Evolutionary conservation across 2,329 filamentous ascomycete genomes (phyloP), one percentile per base, ranked within the genome.

Genomic region (Zasmidium citrigriseum): DNA sequence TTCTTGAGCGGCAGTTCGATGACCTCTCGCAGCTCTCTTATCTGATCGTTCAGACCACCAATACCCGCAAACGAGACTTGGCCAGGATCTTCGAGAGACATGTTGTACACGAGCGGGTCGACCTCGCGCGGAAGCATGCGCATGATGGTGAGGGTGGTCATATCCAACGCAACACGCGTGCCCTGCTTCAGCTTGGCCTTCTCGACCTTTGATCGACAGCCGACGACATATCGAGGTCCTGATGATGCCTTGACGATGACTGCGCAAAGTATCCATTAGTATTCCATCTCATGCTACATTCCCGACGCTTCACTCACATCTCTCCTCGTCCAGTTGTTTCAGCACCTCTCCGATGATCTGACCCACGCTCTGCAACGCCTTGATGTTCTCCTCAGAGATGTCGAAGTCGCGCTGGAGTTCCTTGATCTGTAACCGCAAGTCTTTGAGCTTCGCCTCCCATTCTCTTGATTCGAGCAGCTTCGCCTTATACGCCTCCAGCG

Each of bases 141-240:
- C 95, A 99, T 99, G 78, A 99, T 99, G 61, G 95, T 99, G 68
- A 99, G 89, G 20, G 95, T 99, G 52, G 95, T 99, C 95, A 99
- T 99, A 73, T 99, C 95, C 60, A 99, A 88, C 29, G 95, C 93
- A 55, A 99, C 95, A 72, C 95, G 91, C 24, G 93, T 97, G 70
- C 96, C 96, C 79, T 99, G 95, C 85, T 98, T 99, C 74, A 99
- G 82, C 83, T 97, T 98, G 63, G 83, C 81, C 81, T 96, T 97
- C 82, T 99, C 95, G 72, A 99, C 95, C 79, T 99, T 99, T 63
- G 93, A 97, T 71, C 95, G 89, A 82, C 95, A 99, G 59, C 95
- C 95, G 68, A 99, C 95, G 59, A 99, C 96, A 79, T 99, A 99
- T 81, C 95, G 86, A 60, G 95, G 95, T 23, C 95, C 95, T 41